These are phyloP conservation scores for Mortierella sp. DNA, from an alignment of 371 early-diverging fungal species.

Conservation along the genomic window DNA sequence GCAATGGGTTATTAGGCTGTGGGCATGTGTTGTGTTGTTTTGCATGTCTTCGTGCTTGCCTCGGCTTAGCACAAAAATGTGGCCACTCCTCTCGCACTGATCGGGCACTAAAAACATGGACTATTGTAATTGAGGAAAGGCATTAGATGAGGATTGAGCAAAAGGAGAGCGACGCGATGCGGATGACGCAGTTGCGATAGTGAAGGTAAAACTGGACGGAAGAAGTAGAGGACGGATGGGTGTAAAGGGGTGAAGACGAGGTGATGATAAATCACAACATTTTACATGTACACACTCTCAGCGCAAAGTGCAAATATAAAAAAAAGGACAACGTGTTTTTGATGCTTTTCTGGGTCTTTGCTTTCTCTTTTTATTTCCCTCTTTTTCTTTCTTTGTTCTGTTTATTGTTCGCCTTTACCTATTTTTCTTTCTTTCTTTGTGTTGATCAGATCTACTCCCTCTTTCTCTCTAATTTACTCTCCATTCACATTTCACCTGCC, in stretches of 20 bases:
- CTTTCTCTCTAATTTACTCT: not conserved
- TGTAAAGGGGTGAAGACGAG: not conserved
- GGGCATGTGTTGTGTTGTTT: not conserved
- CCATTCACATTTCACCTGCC: not conserved
- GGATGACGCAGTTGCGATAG: not conserved
- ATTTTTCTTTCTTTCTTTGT: not conserved
- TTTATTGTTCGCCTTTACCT: not conserved
- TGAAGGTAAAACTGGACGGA: not conserved
- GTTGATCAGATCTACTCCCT: not conserved
- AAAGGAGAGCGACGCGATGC: not conserved
- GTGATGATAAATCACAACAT: not conserved
- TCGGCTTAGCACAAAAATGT: conserved; percentile 6
- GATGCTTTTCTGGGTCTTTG: not conserved
- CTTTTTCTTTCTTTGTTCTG: not conserved
- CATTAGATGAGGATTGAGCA: not conserved
- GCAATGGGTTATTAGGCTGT: too few relatives aligned
- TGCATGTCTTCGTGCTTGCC: not conserved
- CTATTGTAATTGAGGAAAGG: not conserved
- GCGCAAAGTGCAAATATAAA: not conserved
- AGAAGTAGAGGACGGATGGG: not conserved
- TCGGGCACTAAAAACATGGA: not conserved
- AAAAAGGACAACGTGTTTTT: not conserved
- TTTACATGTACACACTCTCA: not conserved
- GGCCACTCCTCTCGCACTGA: not conserved
- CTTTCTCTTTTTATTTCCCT: not conserved